Base-by-base conservation (phyloP, 345 rosid species). In the Trapa bicornis region DNA sequence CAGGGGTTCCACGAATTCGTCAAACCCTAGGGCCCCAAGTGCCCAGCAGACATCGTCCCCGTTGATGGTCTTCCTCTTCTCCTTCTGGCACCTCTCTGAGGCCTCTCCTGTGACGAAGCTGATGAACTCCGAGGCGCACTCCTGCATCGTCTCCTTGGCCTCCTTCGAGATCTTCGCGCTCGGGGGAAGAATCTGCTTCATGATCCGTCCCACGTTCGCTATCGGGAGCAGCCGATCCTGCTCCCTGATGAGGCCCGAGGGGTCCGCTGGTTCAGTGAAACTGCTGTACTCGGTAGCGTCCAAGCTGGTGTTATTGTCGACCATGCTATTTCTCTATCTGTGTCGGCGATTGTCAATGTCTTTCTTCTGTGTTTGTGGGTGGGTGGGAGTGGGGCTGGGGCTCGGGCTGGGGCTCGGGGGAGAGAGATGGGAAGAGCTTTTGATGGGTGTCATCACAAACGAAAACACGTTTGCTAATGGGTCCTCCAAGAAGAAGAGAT, bases 21-120 rank as follows among this genome's bases (percentile, higher is more conserved):
- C 96, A 36, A 89, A 84, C 71, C 96, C 93, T 54, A 89, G 81
- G 71, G 89, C 71, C 64, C 78, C 80, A 2, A 89, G 77, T 69
- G 96, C 91, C 91, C 93, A 83, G 69, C 88, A 84, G 66, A 89
- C 78, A 73, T 89, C 96, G 14, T 87, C 93, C 70, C 96, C 96
- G 43, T 84, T 87, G 70, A 87, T 78, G 0, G 93, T 87, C 84
- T 84, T 89, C 37, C 96, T 84, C 73, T 85, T 89, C 87, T 87
- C 93, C 70, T 78, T 84, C 73, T 83, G 93, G 72, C 96, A 87
- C 77, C 80, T 85, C 72, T 89, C 85, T 7, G 92, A 80, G 37
- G 96, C 96, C 79, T 89, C 96, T 17, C 86, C 81, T 0, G 96
- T 86, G 65, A 89, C 85, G 67, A 87, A 89, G 75, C 96, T 87